Base-by-base conservation (phyloP, 202 grass and related monocot genomes). In the Panicum virgatum region DNA sequence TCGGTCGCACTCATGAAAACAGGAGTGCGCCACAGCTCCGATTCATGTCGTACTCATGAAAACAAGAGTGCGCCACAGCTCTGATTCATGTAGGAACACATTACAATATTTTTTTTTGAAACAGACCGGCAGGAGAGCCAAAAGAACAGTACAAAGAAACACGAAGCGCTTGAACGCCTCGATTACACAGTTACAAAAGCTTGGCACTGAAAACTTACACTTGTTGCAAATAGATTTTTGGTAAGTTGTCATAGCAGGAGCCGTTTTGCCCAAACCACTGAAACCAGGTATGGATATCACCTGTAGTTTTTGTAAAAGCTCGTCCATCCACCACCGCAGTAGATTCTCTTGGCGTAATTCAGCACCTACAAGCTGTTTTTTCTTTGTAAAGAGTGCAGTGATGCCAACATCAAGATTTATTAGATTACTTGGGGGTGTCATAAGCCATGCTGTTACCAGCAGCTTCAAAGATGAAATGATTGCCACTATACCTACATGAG, bases 21-120 rank as follows among this genome's bases (percentile, higher is more conserved):
- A 84, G 6, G 60, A 19, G 30, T 81, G 61, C 39, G 80, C 87
- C 26, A 92, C 83, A 51, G 62, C 23, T 82, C 38, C 71, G 38
- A 84, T 87, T 73, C 87, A 66, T 43, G 90, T 90, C n/a, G n/a
- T n/a, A n/a, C n/a, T n/a, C n/a, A n/a, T n/a, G n/a, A n/a, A n/a
- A n/a, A 53, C 80, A 87, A 9, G 60, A 19, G 30, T 81, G 61
- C 39, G 80, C 87, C 26, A 92, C 83, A 51, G 62, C 23, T 82
- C 38, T 75, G 38, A 84, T 87, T 73, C 87, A 66, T 43, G 90
- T 90, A 19, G 84, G 87, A 59, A 92, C 84, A 77, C 47, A 85
- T 88, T 71, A 70, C 82, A 88, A n/a, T n/a, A n/a, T n/a, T n/a
- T n/a, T n/a, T n/a, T n/a, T n/a, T n/a, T n/a, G n/a, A n/a, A n/a